Conservation (phyloP, 2,329 filamentous ascomycete genomes). For the Westerdykella ornata region DNA sequence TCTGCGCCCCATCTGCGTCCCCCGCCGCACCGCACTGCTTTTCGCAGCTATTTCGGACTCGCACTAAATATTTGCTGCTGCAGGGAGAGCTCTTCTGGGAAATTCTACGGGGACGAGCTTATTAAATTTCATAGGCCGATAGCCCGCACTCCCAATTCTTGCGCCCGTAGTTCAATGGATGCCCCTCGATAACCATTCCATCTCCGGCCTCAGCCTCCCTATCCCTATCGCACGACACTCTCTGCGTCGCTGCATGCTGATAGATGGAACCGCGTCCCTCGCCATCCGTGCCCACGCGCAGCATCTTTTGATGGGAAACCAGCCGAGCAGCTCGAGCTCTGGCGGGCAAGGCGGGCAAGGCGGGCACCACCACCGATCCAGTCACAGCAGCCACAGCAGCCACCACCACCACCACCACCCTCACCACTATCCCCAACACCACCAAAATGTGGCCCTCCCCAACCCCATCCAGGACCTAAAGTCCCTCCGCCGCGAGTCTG, state of each 20-base stretch:
- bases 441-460: slow-evolving; percentile 11
- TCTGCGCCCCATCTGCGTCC: too few relatives aligned
- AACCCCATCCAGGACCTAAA: slow-evolving; percentile 13
- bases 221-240: not conserved
- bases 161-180: too few relatives aligned
- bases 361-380: too few relatives aligned
- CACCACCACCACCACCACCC: slow-evolving; percentile 41
- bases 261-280: not conserved
- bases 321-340: slow-evolving; percentile 4
- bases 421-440: slow-evolving; percentile 10
- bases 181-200: too few relatives aligned
- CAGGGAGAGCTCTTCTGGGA: too few relatives aligned
- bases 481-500: slow-evolving; percentile 36
- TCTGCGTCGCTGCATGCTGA: not conserved
- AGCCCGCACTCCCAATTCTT: too few relatives aligned
- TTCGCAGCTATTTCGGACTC: too few relatives aligned
- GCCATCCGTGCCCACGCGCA: slow-evolving; percentile 1
- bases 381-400: slow-evolving; percentile 34
- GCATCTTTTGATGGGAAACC: slow-evolving; percentile 17
- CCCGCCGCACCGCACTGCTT: too few relatives aligned
- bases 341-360: not conserved
- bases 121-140: too few relatives aligned
- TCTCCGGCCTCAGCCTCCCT: not conserved
- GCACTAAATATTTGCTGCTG: too few relatives aligned
- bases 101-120: too few relatives aligned